Percentiles rank a stretch among this genome's conserved stretches.
Evolutionary conservation across 1,139 yeast genomes (phyloP).

Genomic region (Candida pseudoviswanathii): DNA sequence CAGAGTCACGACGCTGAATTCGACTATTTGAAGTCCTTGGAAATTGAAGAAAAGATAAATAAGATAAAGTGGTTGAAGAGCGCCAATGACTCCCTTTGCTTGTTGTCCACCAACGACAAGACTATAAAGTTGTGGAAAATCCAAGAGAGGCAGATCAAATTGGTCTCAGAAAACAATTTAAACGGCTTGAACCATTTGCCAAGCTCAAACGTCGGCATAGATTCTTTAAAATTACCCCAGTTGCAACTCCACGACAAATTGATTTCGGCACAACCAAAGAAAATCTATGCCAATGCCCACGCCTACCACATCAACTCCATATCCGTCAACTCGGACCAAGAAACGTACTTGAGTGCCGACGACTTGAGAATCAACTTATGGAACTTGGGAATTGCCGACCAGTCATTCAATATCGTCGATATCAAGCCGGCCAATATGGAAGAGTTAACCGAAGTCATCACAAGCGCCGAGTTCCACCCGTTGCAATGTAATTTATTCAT

Average conservation of each 20-base stretch:
- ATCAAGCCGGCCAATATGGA: constrained; percentile 99
- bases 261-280: constrained; percentile 92
- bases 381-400: constrained; percentile 94
- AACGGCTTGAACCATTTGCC: constrained; percentile 41
- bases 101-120: constrained; percentile 93
- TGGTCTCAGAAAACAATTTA: constrained; percentile 89
- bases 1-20: constrained; percentile 99
- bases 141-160: constrained; percentile 86
- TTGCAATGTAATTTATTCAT: constrained; percentile 87
- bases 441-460: constrained; percentile 96
- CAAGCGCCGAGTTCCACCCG: constrained; percentile 98
- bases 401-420: constrained; percentile 94
- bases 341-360: constrained; percentile 91
- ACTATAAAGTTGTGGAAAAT: constrained; percentile 97
- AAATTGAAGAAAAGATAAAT: constrained; percentile 97
- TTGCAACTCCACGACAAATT: constrained; percentile 91
- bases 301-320: constrained; percentile 97
- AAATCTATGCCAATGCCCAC: constrained; percentile 92
- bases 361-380: constrained; percentile 94
- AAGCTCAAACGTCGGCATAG: constrained; percentile 19
- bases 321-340: constrained; percentile 93
- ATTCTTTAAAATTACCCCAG: constrained; percentile 74
- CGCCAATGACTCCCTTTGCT: constrained; percentile 83
- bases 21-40: constrained; percentile 92
- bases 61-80: constrained; percentile 96